Evolutionary conservation across 306 rosid genomes (phyloP).

Genomic region (Psophocarpus tetragonolobus): DNA sequence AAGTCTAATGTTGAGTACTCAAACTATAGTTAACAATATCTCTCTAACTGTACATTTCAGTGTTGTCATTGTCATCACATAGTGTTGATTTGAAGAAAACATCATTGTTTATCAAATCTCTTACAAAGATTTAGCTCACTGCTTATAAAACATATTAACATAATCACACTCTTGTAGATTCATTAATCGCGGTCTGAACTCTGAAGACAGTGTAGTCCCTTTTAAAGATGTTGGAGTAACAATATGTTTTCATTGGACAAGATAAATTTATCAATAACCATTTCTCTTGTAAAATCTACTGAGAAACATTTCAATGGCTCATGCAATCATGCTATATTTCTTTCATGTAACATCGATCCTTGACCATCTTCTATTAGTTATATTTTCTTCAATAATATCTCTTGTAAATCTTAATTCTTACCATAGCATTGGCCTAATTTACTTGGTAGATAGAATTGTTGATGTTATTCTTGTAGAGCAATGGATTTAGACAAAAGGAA

Average conservation of each 20-base stretch:
- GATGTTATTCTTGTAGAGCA: background rate
- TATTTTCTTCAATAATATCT: conserved; percentile 15
- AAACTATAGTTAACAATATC: background rate
- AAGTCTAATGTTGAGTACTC: conserved; percentile 44
- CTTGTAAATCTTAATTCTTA: background rate
- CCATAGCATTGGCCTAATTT: background rate
- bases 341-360: background rate
- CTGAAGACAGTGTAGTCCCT: conserved; percentile 23
- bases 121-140: background rate
- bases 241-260: conserved; percentile 24
- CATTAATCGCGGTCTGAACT: conserved; percentile 28
- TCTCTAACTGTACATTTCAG: conserved; percentile 30
- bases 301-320: background rate
- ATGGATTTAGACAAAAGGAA: background rate
- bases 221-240: conserved; percentile 46
- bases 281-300: background rate
- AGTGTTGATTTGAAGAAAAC: conserved; percentile 27
- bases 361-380: background rate
- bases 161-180: conserved; percentile 41
- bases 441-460: background rate
- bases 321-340: background rate
- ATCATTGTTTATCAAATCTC: conserved; percentile 13
- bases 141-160: conserved; percentile 28
- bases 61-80: conserved; percentile 4
- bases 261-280: conserved; percentile 14